These are phyloP conservation scores for Gossypium thurberi DNA, from an alignment of 345 rosid species.

Conservation along the genomic window DNA sequence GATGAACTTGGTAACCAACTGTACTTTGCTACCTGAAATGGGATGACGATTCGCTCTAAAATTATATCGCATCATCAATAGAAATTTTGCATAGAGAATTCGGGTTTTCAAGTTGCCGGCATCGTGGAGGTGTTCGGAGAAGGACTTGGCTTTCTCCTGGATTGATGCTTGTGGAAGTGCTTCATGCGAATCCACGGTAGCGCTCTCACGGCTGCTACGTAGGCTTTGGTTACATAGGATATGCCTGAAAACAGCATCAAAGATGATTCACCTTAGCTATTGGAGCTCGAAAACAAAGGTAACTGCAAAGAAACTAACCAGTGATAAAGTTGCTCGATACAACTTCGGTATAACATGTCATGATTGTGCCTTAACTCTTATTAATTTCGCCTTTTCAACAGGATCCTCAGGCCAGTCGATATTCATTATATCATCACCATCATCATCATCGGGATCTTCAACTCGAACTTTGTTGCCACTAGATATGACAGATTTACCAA, in stretches of 20 bases:
- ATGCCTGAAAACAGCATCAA: slow-evolving; percentile 44
- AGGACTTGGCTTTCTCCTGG: slow-evolving; percentile 53
- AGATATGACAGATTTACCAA: slow-evolving; percentile 68
- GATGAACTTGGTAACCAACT: too few species aligned
- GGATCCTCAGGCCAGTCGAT: slow-evolving; percentile 92
- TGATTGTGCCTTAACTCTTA: slow-evolving; percentile 57
- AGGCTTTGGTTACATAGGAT: slow-evolving; percentile 80
- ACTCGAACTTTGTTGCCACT: slow-evolving; percentile 52
- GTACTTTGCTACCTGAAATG: neutral
- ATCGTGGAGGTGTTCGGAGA: slow-evolving; percentile 53
- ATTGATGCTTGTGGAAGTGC: slow-evolving; percentile 38
- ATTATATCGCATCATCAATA: neutral
- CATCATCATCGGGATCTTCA: slow-evolving; percentile 51
- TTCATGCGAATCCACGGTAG: slow-evolving; percentile 43
- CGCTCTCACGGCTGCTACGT: slow-evolving; percentile 57
- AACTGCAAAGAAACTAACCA: slow-evolving; percentile 37
- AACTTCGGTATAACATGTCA: slow-evolving; percentile 68
- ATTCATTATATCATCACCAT: slow-evolving; percentile 23
- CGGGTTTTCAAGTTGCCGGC: slow-evolving; percentile 42
- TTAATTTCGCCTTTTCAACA: slow-evolving; percentile 72
- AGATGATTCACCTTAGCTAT: neutral
- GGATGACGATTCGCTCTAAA: neutral
- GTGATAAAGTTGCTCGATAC: slow-evolving; percentile 79
- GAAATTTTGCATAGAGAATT: neutral
- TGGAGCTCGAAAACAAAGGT: neutral